Percentiles rank a stretch among this genome's conserved stretches.
These are phyloP conservation scores for Paramyrothecium roridum DNA, from an alignment of 2,329 filamentous ascomycete species.

Conservation along the genomic window DNA sequence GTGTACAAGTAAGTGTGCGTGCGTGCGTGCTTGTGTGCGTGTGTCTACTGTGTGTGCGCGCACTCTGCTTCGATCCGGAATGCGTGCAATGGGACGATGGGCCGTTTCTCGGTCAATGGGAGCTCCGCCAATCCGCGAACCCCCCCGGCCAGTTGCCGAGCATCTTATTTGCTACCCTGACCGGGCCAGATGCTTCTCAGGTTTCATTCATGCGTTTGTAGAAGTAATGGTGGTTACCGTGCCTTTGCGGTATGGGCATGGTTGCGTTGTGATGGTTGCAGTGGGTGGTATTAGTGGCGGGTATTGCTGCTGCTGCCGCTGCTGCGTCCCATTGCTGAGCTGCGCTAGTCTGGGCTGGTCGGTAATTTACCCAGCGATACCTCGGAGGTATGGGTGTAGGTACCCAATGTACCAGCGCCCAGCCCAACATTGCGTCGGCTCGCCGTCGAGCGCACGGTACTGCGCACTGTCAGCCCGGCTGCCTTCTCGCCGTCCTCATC, in stretches of 20 bases:
- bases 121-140: neutral
- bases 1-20: no score
- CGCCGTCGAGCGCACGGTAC: neutral
- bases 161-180: neutral
- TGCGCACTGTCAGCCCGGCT: neutral
- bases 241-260: neutral
- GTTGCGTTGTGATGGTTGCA: neutral
- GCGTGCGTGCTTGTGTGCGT: no score
- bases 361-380: neutral
- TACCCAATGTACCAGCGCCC: neutral
- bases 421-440: neutral
- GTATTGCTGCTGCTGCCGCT: neutral
- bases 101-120: neutral
- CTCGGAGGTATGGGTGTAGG: neutral
- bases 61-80: neutral
- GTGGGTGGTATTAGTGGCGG: neutral
- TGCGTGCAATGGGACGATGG: neutral
- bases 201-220: neutral
- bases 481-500: neutral
- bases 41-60: no score
- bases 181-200: neutral
- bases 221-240: neutral
- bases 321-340: neutral
- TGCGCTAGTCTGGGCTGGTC: neutral
- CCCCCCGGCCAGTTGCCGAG: neutral